Base-by-base conservation (phyloP, 78 protist species). In the slime mould (Dictyostelium discoideum) region DNA sequence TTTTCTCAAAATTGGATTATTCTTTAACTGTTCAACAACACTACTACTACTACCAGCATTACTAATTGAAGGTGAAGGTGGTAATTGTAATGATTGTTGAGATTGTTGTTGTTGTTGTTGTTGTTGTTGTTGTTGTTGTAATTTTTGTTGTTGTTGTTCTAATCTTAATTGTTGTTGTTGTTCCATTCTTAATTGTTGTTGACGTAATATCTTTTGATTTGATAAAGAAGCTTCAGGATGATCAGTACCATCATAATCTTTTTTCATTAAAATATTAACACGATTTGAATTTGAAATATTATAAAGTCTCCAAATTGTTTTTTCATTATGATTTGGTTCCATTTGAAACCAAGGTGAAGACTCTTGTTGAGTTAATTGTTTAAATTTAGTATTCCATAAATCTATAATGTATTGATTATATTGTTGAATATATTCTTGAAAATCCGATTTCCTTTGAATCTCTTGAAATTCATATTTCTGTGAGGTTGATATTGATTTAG, bases 221-320 rank as follows among this genome's bases (percentile, higher is more conserved):
- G 86, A 37, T 8, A 90, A 4, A 3, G 95, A 77, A 9, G 95
- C 95, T 46, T 50, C 84, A 39, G 60, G 89, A 82, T 90, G 95
- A 90, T 90, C 88, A 22, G 95, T 46, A n/a, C 95, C 95, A 73
- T 90, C 39, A 16, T 54, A 79, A 60, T 96, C 87, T 14, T 76
- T 16, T 44, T 87, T 92, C 44, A 92, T 13, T 16, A 85, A 24
- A 10, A 24, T 16, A 42, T 85, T 42, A 32, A 85, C 60, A n/a
- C 97, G 37, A 18, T 32, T 37, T 1, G 44, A n/a, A 46, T 96
- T 96, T 8, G 40, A 67, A 5, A 80, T 72, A 22, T 81, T 50
- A 73, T 85, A 85, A 3, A 86, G 9, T 65, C 82, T 96, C 72
- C 72, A 80, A 22, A 67, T 69, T 5, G 22, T 54, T 67, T 90